These are phyloP conservation scores for Guadua angustifolia DNA, from an alignment of 176 grass and related monocot species.

Conservation along the genomic window DNA sequence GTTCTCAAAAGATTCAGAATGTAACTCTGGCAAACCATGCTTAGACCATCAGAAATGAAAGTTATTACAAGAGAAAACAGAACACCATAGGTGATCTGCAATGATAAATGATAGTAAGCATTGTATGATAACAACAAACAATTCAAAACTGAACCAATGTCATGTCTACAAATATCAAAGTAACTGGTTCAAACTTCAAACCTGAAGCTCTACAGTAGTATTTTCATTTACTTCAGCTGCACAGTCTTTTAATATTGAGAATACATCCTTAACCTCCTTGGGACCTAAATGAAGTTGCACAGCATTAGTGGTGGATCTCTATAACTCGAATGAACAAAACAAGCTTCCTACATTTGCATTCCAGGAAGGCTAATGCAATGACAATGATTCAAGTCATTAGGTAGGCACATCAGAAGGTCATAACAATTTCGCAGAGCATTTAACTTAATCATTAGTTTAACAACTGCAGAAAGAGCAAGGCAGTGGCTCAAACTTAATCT, in stretches of 20 bases:
- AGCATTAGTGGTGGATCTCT: conserved; percentile 20
- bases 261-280: conserved; percentile 83
- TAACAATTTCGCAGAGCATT: conserved; percentile 11
- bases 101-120: conserved; percentile 32
- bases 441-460: conserved; percentile 74
- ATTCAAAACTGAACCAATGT: conserved; percentile 23
- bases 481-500: conserved; percentile 97
- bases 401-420: background rate
- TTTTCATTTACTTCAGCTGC: conserved; percentile 70
- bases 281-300: conserved; percentile 60
- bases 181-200: conserved; percentile 51
- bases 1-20: too few relatives aligned
- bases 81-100: conserved; percentile 73
- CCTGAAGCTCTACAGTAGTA: conserved; percentile 79
- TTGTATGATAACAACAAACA: background rate
- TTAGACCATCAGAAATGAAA: conserved; percentile 81
- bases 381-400: conserved; percentile 17
- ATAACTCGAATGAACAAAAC: conserved; percentile 28
- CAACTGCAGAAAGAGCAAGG: conserved; percentile 82
- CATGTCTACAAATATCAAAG: conserved; percentile 46
- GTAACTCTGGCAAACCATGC: too few relatives aligned
- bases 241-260: conserved; percentile 79
- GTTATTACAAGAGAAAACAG: conserved; percentile 83
- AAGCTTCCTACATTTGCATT: conserved; percentile 9
- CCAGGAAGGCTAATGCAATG: conserved; percentile 15